These are phyloP conservation scores for Citrus hindsii DNA, from an alignment of 345 rosid genomes.

Conservation along the genomic window DNA sequence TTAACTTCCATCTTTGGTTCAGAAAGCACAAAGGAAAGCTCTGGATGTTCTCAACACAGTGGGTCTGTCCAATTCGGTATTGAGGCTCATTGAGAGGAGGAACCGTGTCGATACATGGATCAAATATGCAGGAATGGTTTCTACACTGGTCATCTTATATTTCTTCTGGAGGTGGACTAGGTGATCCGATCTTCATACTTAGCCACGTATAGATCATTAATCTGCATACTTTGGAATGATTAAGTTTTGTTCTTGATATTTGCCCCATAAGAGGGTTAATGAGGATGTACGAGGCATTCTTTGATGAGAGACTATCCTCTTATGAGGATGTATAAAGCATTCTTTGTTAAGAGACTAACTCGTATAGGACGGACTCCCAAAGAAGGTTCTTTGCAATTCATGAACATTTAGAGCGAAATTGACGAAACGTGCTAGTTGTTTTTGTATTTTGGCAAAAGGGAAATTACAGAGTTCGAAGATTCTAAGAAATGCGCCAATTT, in stretches of 20 bases:
- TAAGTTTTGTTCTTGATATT: not conserved
- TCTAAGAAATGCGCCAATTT: not conserved
- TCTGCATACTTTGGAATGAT: not conserved
- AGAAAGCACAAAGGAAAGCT: conserved; percentile 93
- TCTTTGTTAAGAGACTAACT: not conserved
- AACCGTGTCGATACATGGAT: conserved; percentile 85
- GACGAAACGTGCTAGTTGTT: not conserved
- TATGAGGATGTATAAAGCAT: not conserved
- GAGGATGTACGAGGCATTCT: not conserved
- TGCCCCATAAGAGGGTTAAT: not conserved
- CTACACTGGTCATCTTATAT: conserved; percentile 54
- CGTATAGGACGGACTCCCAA: not conserved
- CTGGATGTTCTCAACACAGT: conserved; percentile 82
- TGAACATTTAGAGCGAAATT: not conserved
- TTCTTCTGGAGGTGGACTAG: conserved; percentile 62
- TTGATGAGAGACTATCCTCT: not conserved
- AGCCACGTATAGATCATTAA: not conserved
- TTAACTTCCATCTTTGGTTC: conserved; percentile 14
- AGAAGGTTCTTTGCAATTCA: not conserved
- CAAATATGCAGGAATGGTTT: conserved; percentile 78
- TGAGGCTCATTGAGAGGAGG: conserved; percentile 92
- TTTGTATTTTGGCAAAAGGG: not conserved
- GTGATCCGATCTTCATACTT: conserved; percentile 6
- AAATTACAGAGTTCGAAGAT: not conserved
- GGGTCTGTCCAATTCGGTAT: conserved; percentile 83